Evolutionary conservation across 495 filamentous ascomycete species (phyloP).

Genomic region (Aspergillus conjunctus): DNA sequence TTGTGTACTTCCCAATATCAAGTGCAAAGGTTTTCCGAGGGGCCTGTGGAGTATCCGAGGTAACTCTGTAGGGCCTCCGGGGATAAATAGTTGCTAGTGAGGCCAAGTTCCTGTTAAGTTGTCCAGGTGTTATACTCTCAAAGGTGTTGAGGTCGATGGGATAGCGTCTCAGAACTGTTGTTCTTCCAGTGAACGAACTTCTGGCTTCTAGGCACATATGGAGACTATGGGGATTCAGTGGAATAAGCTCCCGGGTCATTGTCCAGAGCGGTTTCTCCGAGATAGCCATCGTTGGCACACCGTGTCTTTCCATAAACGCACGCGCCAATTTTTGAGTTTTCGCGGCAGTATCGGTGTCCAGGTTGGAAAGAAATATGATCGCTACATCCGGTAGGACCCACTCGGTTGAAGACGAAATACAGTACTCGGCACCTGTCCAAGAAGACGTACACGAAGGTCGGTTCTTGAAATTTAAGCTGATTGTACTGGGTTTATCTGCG

Average conservation of each 20-base stretch:
- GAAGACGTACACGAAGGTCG: conserved; percentile 47
- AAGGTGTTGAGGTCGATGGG: conserved; percentile 77
- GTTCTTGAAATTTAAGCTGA: conserved; percentile 63
- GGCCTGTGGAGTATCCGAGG: conserved; percentile 19
- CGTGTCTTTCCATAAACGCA: conserved; percentile 65
- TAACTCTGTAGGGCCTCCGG: conserved; percentile 32
- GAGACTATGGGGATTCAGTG: conserved; percentile 56
- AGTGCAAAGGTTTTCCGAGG: conserved; percentile 20
- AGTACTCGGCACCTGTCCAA: conserved; percentile 51
- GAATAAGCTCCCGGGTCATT: conserved; percentile 43
- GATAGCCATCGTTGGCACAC: conserved; percentile 67
- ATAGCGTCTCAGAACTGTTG: conserved; percentile 56
- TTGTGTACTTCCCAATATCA: conserved; percentile 35
- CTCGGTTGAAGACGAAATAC: conserved; percentile 45
- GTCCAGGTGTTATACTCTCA: conserved; percentile 67
- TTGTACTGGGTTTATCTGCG: conserved; percentile 43
- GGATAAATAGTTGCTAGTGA: conserved; percentile 59
- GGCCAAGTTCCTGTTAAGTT: conserved; percentile 75
- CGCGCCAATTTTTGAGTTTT: conserved; percentile 58
- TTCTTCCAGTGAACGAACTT: conserved; percentile 50
- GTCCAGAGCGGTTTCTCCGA: conserved; percentile 61
- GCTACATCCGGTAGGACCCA: conserved; percentile 75
- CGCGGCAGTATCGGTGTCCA: conserved; percentile 50
- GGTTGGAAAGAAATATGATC: conserved; percentile 64
- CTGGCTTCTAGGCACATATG: conserved; percentile 72